Conservation (phyloP, 768 basidiomycete genomes). For the Leucosporidium yakuticum region DNA sequence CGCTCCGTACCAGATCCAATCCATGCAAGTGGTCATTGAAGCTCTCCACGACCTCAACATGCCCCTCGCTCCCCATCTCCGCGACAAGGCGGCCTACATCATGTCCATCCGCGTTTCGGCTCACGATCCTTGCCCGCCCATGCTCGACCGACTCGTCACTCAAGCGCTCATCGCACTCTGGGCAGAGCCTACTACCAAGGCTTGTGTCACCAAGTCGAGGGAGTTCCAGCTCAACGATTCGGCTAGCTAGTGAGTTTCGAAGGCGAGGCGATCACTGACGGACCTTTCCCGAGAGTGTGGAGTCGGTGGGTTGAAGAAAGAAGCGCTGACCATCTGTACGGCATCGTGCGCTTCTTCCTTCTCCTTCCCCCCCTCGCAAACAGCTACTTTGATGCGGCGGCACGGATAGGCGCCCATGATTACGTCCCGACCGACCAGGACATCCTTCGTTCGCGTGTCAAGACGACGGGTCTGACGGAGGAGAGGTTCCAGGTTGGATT, state of each 20-base stretch:
- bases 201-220: slow-evolving; percentile 75
- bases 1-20: slow-evolving; percentile 54
- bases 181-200: slow-evolving; percentile 65
- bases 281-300: background rate
- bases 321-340: too few relatives aligned
- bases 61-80: slow-evolving; percentile 66
- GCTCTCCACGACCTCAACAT: slow-evolving; percentile 70
- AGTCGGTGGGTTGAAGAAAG: too few relatives aligned
- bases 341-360: background rate
- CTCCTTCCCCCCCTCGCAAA: background rate
- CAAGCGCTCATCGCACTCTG: slow-evolving; percentile 78
- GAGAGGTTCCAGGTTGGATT: slow-evolving; percentile 86
- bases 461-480: slow-evolving; percentile 97
- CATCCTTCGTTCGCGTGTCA: slow-evolving; percentile 85
- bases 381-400: slow-evolving; percentile 82
- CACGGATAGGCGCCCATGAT: slow-evolving; percentile 63
- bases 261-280: background rate
- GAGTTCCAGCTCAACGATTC: slow-evolving; percentile 98
- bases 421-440: slow-evolving; percentile 95
- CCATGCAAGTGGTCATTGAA: slow-evolving; percentile 90
- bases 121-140: slow-evolving; percentile 35
- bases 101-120: slow-evolving; percentile 36
- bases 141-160: slow-evolving; percentile 64
- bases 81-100: slow-evolving; percentile 53
- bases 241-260: slow-evolving; percentile 63